Evolutionary conservation across 2,329 filamentous ascomycete genomes (phyloP).

Genomic region (Nothophoma quercina): DNA sequence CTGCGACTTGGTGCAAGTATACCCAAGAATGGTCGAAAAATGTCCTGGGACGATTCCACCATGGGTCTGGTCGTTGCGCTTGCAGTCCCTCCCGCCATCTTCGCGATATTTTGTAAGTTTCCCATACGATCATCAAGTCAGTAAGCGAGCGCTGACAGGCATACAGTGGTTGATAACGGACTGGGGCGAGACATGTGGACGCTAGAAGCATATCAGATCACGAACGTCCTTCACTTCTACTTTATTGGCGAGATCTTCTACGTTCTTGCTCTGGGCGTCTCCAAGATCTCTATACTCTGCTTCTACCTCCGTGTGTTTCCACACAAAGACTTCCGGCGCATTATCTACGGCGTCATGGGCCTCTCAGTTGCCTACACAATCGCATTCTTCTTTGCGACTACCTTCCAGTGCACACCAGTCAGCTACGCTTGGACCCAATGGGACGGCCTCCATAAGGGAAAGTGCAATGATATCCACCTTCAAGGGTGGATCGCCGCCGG

Average conservation of each 20-base stretch:
- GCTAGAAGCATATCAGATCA: constrained; percentile 51
- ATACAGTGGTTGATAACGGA: constrained; percentile 46
- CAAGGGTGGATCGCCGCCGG: constrained; percentile 42
- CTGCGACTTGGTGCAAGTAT: constrained; percentile 47
- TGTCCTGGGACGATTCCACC: constrained; percentile 50
- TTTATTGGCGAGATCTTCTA: constrained; percentile 44
- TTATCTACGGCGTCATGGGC: constrained; percentile 36
- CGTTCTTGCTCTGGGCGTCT: constrained; percentile 36
- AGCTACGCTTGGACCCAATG: constrained; percentile 57
- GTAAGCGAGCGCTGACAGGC: constrained; percentile 8
- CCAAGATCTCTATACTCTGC: constrained; percentile 46
- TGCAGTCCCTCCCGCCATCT: constrained; percentile 31
- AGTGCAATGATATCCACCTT: constrained; percentile 44
- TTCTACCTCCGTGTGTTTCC: constrained; percentile 49
- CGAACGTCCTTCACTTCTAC: constrained; percentile 49
- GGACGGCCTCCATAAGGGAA: constrained; percentile 35
- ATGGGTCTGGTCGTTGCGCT: constrained; percentile 50
- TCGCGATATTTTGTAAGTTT: constrained; percentile 23
- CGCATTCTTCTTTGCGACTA: constrained; percentile 58
- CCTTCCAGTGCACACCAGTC: constrained; percentile 60
- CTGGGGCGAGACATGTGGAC: constrained; percentile 63
- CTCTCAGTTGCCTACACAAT: constrained; percentile 40
- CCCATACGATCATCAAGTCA: constrained; percentile 26
- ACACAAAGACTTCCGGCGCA: constrained; percentile 31
- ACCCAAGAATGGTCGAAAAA: constrained; percentile 40